These are phyloP conservation scores for Thelephora aurantiotincta DNA, from an alignment of 768 basidiomycete genomes.

Conservation along the genomic window DNA sequence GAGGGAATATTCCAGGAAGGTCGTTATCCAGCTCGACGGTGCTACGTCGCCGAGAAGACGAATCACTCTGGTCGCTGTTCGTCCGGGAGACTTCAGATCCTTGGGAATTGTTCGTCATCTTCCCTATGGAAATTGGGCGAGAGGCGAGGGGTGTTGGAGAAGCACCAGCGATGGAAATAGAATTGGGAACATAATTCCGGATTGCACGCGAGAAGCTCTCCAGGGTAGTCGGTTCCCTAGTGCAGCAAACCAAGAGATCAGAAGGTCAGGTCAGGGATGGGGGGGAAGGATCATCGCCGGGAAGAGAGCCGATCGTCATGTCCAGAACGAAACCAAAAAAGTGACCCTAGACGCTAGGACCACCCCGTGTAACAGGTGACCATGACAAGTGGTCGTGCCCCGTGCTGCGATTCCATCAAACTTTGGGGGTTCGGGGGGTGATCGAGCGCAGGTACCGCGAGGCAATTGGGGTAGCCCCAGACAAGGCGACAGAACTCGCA, in stretches of 20 bases:
- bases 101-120: constrained; percentile 7
- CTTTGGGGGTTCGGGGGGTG: too few relatives aligned
- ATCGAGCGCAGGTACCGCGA: too few relatives aligned
- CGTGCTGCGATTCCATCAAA: not conserved
- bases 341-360: too few relatives aligned
- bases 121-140: constrained; percentile 32
- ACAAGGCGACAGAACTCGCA: too few relatives aligned
- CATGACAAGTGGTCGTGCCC: not conserved
- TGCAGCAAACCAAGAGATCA: not conserved
- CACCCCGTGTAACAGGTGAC: too few relatives aligned
- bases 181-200: constrained; percentile 38
- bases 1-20: constrained; percentile 1
- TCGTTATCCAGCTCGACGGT: constrained; percentile 16
- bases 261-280: not conserved
- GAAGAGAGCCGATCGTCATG: too few relatives aligned
- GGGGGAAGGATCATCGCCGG: too few relatives aligned
- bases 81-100: constrained; percentile 7
- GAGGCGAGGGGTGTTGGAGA: constrained; percentile 35
- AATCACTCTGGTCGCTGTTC: constrained; percentile 7
- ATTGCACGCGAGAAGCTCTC: constrained; percentile 39
- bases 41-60: constrained; percentile 4
- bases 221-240: constrained; percentile 34
- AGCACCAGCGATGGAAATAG: constrained; percentile 33
- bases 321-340: too few relatives aligned
- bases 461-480: too few relatives aligned